Conservation (phyloP, 164 flowering plant genomes). For the Tetrastigma voinierianum region DNA sequence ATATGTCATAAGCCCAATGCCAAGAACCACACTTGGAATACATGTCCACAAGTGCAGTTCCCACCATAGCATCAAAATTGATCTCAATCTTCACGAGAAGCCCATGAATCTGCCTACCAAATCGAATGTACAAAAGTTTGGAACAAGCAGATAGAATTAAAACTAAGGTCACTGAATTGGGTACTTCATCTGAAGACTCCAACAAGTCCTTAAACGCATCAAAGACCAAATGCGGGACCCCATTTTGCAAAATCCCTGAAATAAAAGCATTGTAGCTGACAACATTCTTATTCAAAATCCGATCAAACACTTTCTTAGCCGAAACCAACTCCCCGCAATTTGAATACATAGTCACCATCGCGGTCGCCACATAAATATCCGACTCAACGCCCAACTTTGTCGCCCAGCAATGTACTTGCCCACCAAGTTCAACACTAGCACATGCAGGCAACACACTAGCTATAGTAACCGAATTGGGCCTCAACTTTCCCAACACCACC, state of each 20-base stretch:
- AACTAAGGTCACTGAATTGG: constrained; percentile 54
- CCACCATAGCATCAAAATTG: constrained; percentile 43
- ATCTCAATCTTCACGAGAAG: constrained; percentile 33
- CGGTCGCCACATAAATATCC: constrained; percentile 63
- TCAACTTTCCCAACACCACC: constrained; percentile 19
- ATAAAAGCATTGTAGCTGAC: constrained; percentile 70
- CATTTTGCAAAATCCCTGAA: constrained; percentile 52
- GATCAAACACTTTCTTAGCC: constrained; percentile 44
- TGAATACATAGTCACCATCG: constrained; percentile 56
- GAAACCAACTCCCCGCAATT: constrained; percentile 34
- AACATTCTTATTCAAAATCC: constrained; percentile 40
- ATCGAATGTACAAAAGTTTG: constrained; percentile 25
- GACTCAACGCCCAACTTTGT: constrained; percentile 56
- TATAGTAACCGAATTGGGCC: constrained; percentile 59
- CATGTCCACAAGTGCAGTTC: constrained; percentile 69
- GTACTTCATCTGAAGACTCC: constrained; percentile 22
- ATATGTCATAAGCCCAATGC: constrained; percentile 38
- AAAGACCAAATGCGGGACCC: constrained; percentile 28
- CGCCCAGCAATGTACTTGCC: constrained; percentile 55
- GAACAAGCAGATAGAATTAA: constrained; percentile 69
- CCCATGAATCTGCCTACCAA: constrained; percentile 65
- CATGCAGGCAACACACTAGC: constrained; percentile 54
- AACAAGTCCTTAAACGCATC: constrained; percentile 51
- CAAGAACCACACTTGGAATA: constrained; percentile 68
- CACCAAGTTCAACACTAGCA: constrained; percentile 29